Evolutionary conservation across 73 alveolate species (phyloP).

Genomic region (Blepharisma japonicum): DNA sequence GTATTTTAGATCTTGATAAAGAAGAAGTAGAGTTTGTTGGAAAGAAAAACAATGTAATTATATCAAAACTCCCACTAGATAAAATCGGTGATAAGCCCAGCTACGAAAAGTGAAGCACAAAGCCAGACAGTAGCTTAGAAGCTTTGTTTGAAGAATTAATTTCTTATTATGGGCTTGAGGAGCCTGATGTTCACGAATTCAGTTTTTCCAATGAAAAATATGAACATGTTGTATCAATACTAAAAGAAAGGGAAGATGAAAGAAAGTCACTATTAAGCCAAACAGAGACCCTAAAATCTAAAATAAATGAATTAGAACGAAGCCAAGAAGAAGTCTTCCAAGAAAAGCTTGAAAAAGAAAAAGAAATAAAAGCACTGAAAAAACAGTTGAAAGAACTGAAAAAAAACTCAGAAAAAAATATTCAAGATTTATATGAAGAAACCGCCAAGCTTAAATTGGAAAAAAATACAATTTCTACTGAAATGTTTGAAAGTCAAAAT

Average conservation of each 20-base stretch:
- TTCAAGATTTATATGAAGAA: not conserved
- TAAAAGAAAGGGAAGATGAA: not conserved
- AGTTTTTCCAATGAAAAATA: slow-evolving; percentile 14
- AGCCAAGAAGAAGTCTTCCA: not conserved
- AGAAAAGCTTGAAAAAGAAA: not conserved
- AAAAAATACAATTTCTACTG: not conserved
- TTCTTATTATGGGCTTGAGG: not conserved
- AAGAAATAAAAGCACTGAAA: not conserved
- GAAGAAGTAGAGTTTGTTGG: too few relatives aligned
- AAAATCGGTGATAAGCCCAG: not conserved
- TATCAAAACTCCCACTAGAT: slow-evolving; percentile 25
- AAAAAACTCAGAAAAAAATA: not conserved
- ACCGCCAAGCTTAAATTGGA: not conserved
- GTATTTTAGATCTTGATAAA: not conserved
- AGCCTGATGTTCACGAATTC: not conserved
- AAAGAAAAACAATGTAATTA: not conserved
- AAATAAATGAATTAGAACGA: not conserved
- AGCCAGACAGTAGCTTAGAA: not conserved
- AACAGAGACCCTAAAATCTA: not conserved
- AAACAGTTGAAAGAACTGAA: not conserved
- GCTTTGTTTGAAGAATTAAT: not conserved
- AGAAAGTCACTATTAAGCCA: not conserved
- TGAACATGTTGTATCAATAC: not conserved
- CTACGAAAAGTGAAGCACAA: too few relatives aligned
- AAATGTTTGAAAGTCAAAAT: not conserved